These are phyloP conservation scores for Pseudocercospora vitis DNA, from an alignment of 2,329 filamentous ascomycete species.

Conservation along the genomic window DNA sequence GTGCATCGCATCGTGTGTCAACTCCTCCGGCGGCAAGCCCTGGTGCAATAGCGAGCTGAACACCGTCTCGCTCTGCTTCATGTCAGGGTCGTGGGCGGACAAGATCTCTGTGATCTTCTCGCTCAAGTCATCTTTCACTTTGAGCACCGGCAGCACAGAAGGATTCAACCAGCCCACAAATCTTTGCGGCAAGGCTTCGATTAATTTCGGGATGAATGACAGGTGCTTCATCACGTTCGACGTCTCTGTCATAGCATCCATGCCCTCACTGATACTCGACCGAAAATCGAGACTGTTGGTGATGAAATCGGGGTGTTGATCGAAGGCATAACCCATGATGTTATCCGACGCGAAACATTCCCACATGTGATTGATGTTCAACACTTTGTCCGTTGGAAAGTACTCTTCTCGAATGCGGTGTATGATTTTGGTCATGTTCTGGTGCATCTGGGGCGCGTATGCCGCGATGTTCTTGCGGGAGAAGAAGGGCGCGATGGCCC, in stretches of 20 bases:
- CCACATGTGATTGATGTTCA: conserved; percentile 14
- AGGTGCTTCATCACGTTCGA: conserved; percentile 11
- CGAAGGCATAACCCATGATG: conserved; percentile 14
- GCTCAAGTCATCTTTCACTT: conserved; percentile 2
- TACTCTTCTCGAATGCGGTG: conserved; percentile 10
- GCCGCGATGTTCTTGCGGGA: conserved; percentile 2
- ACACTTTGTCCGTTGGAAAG: background rate
- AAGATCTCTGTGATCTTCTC: conserved; percentile 5
- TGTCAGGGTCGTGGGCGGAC: background rate
- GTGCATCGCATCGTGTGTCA: conserved; percentile 38
- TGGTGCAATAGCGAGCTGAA: conserved; percentile 17
- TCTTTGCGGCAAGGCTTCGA: background rate
- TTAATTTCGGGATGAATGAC: conserved; percentile 1
- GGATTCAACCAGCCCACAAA: conserved; percentile 8
- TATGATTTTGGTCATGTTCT: background rate
- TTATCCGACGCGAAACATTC: conserved; percentile 19
- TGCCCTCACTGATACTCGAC: conserved; percentile 7
- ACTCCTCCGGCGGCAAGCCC: conserved; percentile 32
- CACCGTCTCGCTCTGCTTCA: conserved; percentile 11
- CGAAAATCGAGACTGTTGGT: conserved; percentile 11
- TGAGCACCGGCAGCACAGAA: conserved; percentile 6
- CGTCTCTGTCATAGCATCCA: conserved; percentile 7
- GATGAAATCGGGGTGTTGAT: conserved; percentile 12
- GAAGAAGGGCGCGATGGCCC: background rate
- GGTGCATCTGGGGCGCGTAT: background rate